Conservation (phyloP, 371 early-diverging fungal genomes). For the Sporodiniella umbellata region DNA sequence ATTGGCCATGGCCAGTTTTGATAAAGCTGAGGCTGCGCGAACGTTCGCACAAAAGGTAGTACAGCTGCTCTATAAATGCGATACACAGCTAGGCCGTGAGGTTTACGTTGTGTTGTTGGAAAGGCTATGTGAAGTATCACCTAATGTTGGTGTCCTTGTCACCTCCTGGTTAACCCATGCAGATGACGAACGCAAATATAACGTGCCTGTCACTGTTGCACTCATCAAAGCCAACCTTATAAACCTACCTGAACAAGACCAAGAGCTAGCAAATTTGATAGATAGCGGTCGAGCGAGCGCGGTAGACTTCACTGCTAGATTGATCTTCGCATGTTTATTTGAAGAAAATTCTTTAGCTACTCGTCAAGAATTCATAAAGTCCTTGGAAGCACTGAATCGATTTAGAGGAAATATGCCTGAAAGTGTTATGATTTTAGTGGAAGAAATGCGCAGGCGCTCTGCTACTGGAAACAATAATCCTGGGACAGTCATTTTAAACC, state of each 20-base stretch:
- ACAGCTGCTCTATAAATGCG: constrained; percentile 75
- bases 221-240: constrained; percentile 80
- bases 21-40: constrained; percentile 75
- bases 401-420: constrained; percentile 69
- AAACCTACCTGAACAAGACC: constrained; percentile 77
- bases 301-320: constrained; percentile 74
- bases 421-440: constrained; percentile 48
- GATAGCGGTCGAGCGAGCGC: constrained; percentile 70
- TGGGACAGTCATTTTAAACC: constrained; percentile 8
- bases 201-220: constrained; percentile 80
- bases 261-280: constrained; percentile 79
- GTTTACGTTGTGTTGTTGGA: constrained; percentile 80
- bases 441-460: constrained; percentile 24
- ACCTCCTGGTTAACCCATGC: constrained; percentile 90
- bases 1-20: constrained; percentile 62
- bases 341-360: constrained; percentile 58
- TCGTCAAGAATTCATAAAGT: constrained; percentile 72
- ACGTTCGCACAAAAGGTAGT: constrained; percentile 87
- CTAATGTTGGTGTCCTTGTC: constrained; percentile 78
- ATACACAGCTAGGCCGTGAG: constrained; percentile 72
- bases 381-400: constrained; percentile 66
- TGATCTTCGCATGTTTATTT: constrained; percentile 71
- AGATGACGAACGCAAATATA: constrained; percentile 91
- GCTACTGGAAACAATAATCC: constrained; percentile 3
- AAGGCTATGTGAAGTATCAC: constrained; percentile 75